These are phyloP conservation scores for Flaveria robusta DNA, from an alignment of 129 eudicot genomes.

Conservation along the genomic window DNA sequence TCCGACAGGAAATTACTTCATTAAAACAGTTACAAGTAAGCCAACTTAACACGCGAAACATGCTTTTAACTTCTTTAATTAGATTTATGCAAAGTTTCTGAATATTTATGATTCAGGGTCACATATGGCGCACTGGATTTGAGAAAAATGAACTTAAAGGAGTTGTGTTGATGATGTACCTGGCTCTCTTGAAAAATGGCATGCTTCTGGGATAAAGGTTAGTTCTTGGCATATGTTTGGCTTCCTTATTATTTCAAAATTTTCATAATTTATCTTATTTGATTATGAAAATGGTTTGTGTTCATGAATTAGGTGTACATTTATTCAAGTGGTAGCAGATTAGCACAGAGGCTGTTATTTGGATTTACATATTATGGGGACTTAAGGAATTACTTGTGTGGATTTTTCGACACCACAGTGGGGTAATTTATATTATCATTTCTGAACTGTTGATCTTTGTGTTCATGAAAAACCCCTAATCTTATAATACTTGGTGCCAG, in stretches of 20 bases:
- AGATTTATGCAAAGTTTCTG: constrained; percentile 12
- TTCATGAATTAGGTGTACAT: constrained; percentile 67
- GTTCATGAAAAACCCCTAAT: neutral
- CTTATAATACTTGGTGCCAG: constrained; percentile 34
- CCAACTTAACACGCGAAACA: neutral
- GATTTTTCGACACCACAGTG: constrained; percentile 86
- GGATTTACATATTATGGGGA: constrained; percentile 86
- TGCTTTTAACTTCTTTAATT: constrained; percentile 6
- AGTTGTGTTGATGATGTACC: constrained; percentile 96
- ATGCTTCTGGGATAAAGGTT: constrained; percentile 79
- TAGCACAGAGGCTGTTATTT: constrained; percentile 92
- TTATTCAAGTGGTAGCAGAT: constrained; percentile 96
- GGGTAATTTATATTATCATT: constrained; percentile 53
- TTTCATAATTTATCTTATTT: too few species aligned
- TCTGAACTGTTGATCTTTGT: neutral
- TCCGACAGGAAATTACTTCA: constrained; percentile 93
- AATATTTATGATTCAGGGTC: constrained; percentile 63
- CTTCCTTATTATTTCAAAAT: neutral
- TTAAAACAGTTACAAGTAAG: constrained; percentile 90
- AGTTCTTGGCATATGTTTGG: constrained; percentile 9
- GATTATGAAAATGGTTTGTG: neutral
- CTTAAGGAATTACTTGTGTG: constrained; percentile 69
- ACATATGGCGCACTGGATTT: constrained; percentile 93
- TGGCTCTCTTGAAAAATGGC: constrained; percentile 91
- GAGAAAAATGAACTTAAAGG: constrained; percentile 70